These are phyloP conservation scores for Solanum sitiens DNA, from an alignment of 257 asterid genomes.

Conservation along the genomic window DNA sequence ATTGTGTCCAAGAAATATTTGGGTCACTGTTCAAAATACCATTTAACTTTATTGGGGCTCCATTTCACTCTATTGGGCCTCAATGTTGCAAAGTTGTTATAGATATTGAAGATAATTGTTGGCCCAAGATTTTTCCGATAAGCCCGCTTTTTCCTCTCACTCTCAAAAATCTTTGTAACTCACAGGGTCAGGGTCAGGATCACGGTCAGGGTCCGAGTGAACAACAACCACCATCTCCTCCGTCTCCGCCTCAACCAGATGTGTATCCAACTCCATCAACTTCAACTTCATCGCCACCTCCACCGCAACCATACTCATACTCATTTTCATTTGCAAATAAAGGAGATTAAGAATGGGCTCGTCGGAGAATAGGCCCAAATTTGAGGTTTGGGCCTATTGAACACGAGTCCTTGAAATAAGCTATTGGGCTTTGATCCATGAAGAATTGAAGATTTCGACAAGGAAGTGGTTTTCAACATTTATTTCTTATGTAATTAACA, in stretches of 20 bases:
- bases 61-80: conserved; percentile 8
- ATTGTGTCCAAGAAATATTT: conserved; percentile 12
- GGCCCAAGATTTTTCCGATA: conserved; percentile 16
- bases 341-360: neutral
- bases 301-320: neutral
- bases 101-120: conserved; percentile 13
- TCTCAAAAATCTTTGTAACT: conserved; percentile 4
- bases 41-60: neutral
- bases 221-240: neutral
- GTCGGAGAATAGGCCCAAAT: neutral
- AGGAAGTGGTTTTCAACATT: neutral
- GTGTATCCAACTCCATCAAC: neutral
- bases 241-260: neutral
- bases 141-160: conserved; percentile 9
- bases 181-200: neutral
- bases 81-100: conserved; percentile 13
- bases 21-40: conserved; percentile 1
- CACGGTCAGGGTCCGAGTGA: neutral
- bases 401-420: neutral
- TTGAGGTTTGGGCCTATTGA: neutral
- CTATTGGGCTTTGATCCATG: neutral
- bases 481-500: neutral
- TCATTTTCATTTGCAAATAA: neutral
- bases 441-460: neutral
- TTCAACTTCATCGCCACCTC: neutral